A percentile compares a stretch with the other conserved stretches of the same genome.
Evolutionary conservation across 768 basidiomycete species (phyloP).

Genomic region (Phlebiopsis gigantea): DNA sequence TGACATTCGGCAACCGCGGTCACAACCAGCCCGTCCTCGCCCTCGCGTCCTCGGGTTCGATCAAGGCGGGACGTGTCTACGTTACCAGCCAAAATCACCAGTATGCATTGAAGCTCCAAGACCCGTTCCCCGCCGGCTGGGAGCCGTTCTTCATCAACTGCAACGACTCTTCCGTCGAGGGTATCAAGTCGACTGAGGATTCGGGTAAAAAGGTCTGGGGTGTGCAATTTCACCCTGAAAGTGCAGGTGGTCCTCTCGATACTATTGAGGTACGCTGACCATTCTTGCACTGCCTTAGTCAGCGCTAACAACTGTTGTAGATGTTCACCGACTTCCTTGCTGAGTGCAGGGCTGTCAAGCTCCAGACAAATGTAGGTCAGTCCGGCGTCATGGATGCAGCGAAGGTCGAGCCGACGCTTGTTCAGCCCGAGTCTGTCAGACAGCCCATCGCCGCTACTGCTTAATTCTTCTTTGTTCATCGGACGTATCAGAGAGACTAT

Average conservation of each 20-base stretch:
- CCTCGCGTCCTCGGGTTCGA: slow-evolving; percentile 86
- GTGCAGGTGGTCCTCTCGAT: slow-evolving; percentile 95
- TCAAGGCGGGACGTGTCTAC: slow-evolving; percentile 94
- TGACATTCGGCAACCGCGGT: slow-evolving; percentile 99
- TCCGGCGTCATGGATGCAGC: slow-evolving; percentile 19
- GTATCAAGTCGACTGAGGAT: slow-evolving; percentile 89
- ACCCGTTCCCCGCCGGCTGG: slow-evolving; percentile 96
- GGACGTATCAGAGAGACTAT: not conserved
- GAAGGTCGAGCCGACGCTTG: slow-evolving; percentile 16
- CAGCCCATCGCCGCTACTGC: slow-evolving; percentile 24
- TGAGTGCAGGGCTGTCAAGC: slow-evolving; percentile 66
- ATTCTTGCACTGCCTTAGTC: not conserved
- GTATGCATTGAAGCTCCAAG: slow-evolving; percentile 90
- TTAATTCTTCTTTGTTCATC: slow-evolving; percentile 6
- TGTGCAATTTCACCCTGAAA: slow-evolving; percentile 99
- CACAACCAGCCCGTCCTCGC: slow-evolving; percentile 99
- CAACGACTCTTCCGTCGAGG: slow-evolving; percentile 98
- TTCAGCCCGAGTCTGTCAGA: not conserved
- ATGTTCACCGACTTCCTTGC: slow-evolving; percentile 93
- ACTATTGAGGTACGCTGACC: slow-evolving; percentile 77
- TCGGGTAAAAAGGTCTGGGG: slow-evolving; percentile 95
- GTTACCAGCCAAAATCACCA: slow-evolving; percentile 99
- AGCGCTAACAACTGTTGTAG: slow-evolving; percentile 29
- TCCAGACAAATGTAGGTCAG: slow-evolving; percentile 20
- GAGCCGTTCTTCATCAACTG: slow-evolving; percentile 99